phyloP scores from a whole-genome alignment of 2,329 filamentous ascomycete genomes.

The Penicillium sp. region DNA sequence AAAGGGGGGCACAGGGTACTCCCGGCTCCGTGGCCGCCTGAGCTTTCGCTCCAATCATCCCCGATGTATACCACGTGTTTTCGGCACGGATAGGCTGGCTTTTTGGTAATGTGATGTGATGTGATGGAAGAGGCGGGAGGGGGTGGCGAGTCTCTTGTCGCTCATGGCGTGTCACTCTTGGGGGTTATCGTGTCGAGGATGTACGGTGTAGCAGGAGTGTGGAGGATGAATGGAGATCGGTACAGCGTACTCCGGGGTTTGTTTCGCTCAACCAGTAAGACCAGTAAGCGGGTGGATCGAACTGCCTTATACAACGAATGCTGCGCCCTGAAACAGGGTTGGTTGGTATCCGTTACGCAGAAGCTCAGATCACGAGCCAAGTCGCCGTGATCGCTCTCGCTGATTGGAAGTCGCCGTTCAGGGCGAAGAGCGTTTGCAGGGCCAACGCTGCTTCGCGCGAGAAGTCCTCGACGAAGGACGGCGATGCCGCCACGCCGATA shows the following conservation, averaged over 20 bases:
- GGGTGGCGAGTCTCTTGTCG: not conserved
- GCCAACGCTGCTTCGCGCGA: slow-evolving; percentile 75
- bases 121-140: not conserved
- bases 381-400: slow-evolving; percentile 66
- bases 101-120: not conserved
- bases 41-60: not conserved
- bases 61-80: not conserved
- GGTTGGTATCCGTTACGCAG: not conserved
- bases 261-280: not conserved
- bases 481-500: slow-evolving; percentile 12
- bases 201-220: not conserved
- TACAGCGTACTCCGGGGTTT: not conserved
- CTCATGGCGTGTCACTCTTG: not conserved
- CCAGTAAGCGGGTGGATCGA: not conserved
- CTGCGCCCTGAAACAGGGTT: not conserved
- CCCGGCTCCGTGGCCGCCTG: not conserved
- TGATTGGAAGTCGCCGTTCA: slow-evolving; percentile 65
- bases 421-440: slow-evolving; percentile 68
- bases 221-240: not conserved
- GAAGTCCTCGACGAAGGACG: slow-evolving; percentile 59
- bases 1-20: not conserved
- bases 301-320: not conserved
- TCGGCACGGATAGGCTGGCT: not conserved
- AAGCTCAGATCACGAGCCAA: slow-evolving; percentile 58
- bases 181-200: not conserved